These are phyloP conservation scores for Paulownia fortunei DNA, from an alignment of 257 asterid species.

Conservation along the genomic window DNA sequence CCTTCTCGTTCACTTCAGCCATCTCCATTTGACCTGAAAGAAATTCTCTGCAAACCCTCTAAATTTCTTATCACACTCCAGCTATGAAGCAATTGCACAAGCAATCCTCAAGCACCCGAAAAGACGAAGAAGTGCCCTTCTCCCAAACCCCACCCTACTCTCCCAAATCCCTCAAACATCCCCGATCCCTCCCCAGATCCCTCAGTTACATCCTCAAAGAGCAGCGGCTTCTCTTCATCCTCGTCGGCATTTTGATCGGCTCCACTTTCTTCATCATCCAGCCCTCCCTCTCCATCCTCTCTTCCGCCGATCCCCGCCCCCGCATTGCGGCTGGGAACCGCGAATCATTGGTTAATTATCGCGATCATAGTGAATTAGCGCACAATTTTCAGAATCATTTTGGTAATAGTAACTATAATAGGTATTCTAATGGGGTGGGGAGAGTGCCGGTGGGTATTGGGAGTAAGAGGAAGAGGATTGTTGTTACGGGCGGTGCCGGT, in stretches of 20 bases:
- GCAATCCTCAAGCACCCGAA: slow-evolving; percentile 54
- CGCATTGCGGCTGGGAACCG: slow-evolving; percentile 30
- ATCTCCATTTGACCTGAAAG: slow-evolving; percentile 30
- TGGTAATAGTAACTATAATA: slow-evolving; percentile 2
- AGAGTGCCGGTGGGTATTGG: slow-evolving; percentile 72
- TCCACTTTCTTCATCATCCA: slow-evolving; percentile 76
- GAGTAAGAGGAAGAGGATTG: slow-evolving; percentile 64
- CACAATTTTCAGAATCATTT: slow-evolving; percentile 5
- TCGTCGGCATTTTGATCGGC: slow-evolving; percentile 77
- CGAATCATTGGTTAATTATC: slow-evolving; percentile 30
- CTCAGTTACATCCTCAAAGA: slow-evolving; percentile 75
- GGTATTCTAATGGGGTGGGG: slow-evolving; percentile 53
- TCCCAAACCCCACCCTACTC: slow-evolving; percentile 64
- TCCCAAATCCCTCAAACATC: slow-evolving; percentile 76
- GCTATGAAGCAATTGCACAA: slow-evolving; percentile 90
- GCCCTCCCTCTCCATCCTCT: slow-evolving; percentile 59
- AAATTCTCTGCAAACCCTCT: slow-evolving; percentile 31
- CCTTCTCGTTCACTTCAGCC: slow-evolving; percentile 40
- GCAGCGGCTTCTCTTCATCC: slow-evolving; percentile 82
- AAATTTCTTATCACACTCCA: slow-evolving; percentile 36
- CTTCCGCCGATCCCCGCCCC: slow-evolving; percentile 40
- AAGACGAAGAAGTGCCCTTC: slow-evolving; percentile 68
- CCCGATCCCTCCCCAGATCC: slow-evolving; percentile 82
- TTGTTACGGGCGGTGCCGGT: slow-evolving; percentile 83
- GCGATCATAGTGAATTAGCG: slow-evolving; percentile 17